phyloP scores from a whole-genome alignment of 257 asterid species.

The Paraleonurus japonicus region DNA sequence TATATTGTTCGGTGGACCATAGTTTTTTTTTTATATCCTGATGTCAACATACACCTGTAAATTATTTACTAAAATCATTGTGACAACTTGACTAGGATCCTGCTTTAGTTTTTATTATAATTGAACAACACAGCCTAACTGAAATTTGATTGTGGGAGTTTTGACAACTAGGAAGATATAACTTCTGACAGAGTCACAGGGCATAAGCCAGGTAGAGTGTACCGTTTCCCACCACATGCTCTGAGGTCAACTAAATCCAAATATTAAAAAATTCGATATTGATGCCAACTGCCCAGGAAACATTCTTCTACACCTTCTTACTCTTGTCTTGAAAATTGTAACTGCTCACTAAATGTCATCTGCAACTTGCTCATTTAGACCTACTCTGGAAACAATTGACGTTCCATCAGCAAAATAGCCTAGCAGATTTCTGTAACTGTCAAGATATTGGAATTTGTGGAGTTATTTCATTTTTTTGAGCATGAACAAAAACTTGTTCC shows the following conservation, averaged over 20 bases:
- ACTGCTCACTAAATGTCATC: background rate
- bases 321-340: background rate
- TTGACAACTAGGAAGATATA: background rate
- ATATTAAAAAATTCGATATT: background rate
- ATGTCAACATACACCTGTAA: background rate
- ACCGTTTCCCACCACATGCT: background rate
- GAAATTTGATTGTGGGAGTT: background rate
- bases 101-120: background rate
- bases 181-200: background rate
- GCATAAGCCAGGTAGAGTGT: background rate
- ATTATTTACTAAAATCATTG: background rate
- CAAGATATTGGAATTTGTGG: background rate
- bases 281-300: background rate
- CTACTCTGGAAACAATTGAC: background rate
- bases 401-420: background rate
- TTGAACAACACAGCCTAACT: background rate
- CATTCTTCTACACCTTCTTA: background rate
- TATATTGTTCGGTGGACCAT: conserved; percentile 6
- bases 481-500: background rate
- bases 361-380: background rate
- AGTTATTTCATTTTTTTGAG: background rate
- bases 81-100: background rate
- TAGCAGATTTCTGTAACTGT: background rate
- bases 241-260: background rate
- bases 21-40: background rate